phyloP scores from a whole-genome alignment of 108 stramenopile genomes.

The Craspedostauros australis region DNA sequence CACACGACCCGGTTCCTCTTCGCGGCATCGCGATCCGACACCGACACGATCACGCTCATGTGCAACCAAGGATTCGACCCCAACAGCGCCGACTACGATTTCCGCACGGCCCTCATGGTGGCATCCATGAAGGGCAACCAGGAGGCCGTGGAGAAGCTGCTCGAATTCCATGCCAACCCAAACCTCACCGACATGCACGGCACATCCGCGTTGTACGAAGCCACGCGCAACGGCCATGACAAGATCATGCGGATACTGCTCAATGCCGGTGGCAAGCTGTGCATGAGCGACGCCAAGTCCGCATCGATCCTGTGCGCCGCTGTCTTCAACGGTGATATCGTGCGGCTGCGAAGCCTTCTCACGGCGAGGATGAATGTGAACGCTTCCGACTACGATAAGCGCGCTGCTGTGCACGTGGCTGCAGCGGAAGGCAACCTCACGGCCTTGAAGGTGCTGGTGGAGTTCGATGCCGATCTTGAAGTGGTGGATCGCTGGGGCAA shows the following conservation, averaged over 20 bases:
- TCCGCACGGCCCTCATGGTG: conserved; percentile 64
- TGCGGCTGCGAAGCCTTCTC: conserved; percentile 32
- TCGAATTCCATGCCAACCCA: conserved; percentile 49
- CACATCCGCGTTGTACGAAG: conserved; percentile 48
- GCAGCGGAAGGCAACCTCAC: conserved; percentile 45
- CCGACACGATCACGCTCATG: conserved; percentile 52
- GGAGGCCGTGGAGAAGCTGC: conserved; percentile 40
- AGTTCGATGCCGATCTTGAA: conserved; percentile 37
- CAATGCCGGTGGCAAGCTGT: conserved; percentile 24
- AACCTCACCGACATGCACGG: conserved; percentile 65
- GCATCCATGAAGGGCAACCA: conserved; percentile 64
- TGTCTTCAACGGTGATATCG: conserved; percentile 52
- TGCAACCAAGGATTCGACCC: conserved; percentile 66
- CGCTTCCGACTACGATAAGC: conserved; percentile 52
- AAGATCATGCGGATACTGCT: conserved; percentile 29
- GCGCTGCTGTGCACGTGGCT: conserved; percentile 50
- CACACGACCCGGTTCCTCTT: conserved; percentile 57
- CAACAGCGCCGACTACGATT: conserved; percentile 59
- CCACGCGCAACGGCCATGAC: conserved; percentile 56
- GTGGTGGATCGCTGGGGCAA: conserved; percentile 40
- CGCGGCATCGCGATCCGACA: conserved; percentile 61
- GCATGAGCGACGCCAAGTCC: conserved; percentile 32
- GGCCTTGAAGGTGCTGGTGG: conserved; percentile 29
- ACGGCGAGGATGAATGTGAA: conserved; percentile 47
- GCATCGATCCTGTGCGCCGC: conserved; percentile 48